Evolutionary conservation across 2,329 filamentous ascomycete genomes (phyloP).

Genomic region (Pseudopithomyces maydicus): DNA sequence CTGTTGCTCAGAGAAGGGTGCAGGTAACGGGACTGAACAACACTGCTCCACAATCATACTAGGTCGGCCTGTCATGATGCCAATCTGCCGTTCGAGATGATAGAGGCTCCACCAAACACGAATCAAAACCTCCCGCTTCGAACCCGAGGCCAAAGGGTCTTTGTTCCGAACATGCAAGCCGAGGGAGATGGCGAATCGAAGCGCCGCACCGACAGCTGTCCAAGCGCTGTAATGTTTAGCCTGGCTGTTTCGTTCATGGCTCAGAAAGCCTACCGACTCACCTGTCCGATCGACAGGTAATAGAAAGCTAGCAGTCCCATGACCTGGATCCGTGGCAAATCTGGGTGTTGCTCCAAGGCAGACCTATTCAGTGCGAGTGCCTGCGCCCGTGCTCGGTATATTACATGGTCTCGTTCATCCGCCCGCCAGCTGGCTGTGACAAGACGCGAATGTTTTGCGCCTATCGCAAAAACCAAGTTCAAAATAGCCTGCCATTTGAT

Average conservation of each 20-base stretch:
- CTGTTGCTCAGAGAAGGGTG: slow-evolving; percentile 26
- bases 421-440: slow-evolving; percentile 29
- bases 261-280: slow-evolving; percentile 43
- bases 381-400: slow-evolving; percentile 48
- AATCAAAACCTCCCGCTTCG: slow-evolving; percentile 42
- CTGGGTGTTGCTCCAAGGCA: slow-evolving; percentile 38
- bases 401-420: slow-evolving; percentile 40
- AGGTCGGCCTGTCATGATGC: slow-evolving; percentile 48
- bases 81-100: slow-evolving; percentile 46
- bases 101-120: slow-evolving; percentile 51
- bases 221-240: slow-evolving; percentile 39
- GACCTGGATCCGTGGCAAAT: slow-evolving; percentile 47
- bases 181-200: slow-evolving; percentile 44
- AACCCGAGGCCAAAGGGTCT: slow-evolving; percentile 31
- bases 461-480: slow-evolving; percentile 52
- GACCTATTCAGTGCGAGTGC: slow-evolving; percentile 35
- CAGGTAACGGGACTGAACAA: slow-evolving; percentile 43
- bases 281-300: slow-evolving; percentile 46
- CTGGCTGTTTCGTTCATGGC: neutral
- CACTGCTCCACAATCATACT: slow-evolving; percentile 42
- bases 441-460: slow-evolving; percentile 44
- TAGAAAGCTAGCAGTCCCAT: slow-evolving; percentile 47
- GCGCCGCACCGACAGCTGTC: slow-evolving; percentile 42
- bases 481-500: slow-evolving; percentile 47
- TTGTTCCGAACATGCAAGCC: slow-evolving; percentile 48